Base-by-base conservation (phyloP, 2,329 filamentous ascomycete species). In the Aspergillus alliaceus region DNA sequence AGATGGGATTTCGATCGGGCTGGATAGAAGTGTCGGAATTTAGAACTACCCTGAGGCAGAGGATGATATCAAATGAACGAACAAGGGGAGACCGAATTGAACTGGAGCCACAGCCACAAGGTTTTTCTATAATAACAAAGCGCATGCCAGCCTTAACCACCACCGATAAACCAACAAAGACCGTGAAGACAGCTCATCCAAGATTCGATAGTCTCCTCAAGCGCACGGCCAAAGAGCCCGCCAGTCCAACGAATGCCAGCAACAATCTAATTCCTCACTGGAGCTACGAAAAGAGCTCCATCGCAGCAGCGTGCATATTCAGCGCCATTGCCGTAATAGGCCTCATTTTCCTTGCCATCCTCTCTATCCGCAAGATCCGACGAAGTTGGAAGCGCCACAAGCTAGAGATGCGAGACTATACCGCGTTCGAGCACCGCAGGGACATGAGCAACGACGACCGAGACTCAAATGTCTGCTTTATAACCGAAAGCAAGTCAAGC, bases 271-370 rank as follows among this genome's bases (percentile, higher is more conserved):
- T 58, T 25, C 55, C 61, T 2, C 40, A 64, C 34, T 63, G 63
- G 67, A 61, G 51, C 29, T 62, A 61, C 22, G 50, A 61, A 7
- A 65, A 68, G 34, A 59, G 60, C 20, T 67, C 69, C 1, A 66
- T 72, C 46, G 71, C 68, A 12, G 69, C 66, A 9, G 63, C 67
- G 0, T 56, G 57, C n/a, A 61, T 71, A 12, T 60, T 73, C 20
- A 55, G 57, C 7, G 40, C 62, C 2, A 40, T 70, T 11, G 57
- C 63, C 3, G 47, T 64, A 6, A 58, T 54, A 1, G 66, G 61
- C 2, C n/a, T 71, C 4, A 24, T 58, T 14, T 66, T 68, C 50
- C 51, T 74, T 7, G 11, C 57, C 1, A 40, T 64, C 2, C 60
- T 67, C 56, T 64, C 64, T 29, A 18, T 71, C 22, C 59, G 59